Evolutionary conservation across 257 asterid genomes (phyloP).

Genomic region (Dorcoceras hygrometricum): DNA sequence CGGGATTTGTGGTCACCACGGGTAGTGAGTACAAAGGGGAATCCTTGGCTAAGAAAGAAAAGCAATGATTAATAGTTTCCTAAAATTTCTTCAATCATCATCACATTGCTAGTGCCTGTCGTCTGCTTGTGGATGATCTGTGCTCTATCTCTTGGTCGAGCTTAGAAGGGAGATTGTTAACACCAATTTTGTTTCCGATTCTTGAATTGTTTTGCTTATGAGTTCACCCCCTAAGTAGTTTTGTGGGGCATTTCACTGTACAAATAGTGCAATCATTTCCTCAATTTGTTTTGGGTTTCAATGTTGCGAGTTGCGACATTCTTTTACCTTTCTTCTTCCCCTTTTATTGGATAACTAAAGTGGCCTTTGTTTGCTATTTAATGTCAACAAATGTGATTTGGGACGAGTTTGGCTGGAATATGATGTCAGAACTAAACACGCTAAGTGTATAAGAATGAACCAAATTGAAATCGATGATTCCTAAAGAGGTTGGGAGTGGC

Average conservation of each 20-base stretch:
- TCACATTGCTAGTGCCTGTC: neutral
- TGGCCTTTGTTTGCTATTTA: neutral
- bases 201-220: conserved; percentile 7
- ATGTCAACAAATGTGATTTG: neutral
- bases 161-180: conserved; percentile 17
- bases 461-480: neutral
- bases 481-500: neutral
- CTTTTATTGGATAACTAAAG: neutral
- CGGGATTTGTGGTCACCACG: conserved; percentile 78
- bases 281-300: conserved; percentile 6
- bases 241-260: neutral
- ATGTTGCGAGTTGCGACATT: conserved; percentile 12
- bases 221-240: neutral
- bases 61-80: conserved; percentile 30
- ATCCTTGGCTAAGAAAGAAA: conserved; percentile 86
- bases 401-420: neutral
- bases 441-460: neutral
- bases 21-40: conserved; percentile 90
- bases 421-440: neutral
- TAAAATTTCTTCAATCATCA: conserved; percentile 3
- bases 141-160: conserved; percentile 14
- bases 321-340: conserved; percentile 4
- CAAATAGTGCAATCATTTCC: neutral
- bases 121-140: neutral
- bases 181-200: conserved; percentile 39